phyloP scores from a whole-genome alignment of 306 rosid species.

The Pyrus betulifolia region DNA sequence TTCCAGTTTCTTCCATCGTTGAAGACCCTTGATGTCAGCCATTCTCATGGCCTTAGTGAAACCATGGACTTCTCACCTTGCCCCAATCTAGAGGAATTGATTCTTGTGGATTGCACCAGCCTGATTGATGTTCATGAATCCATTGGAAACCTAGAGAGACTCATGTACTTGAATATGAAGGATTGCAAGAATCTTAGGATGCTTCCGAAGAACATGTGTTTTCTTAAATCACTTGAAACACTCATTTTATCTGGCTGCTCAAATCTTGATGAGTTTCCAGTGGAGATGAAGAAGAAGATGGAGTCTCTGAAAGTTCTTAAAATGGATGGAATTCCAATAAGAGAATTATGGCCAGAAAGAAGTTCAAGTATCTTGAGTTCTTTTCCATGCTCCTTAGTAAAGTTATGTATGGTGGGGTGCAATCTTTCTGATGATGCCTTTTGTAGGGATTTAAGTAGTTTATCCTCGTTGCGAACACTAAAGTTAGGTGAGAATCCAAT shows the following conservation, averaged over 20 bases:
- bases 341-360: not conserved
- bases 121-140: not conserved
- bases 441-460: not conserved
- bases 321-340: not conserved
- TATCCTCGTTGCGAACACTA: not conserved
- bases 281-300: not conserved
- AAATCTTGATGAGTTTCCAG: not conserved
- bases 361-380: not conserved
- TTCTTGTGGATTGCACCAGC: not conserved
- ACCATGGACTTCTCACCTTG: not conserved
- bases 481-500: no score
- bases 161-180: not conserved
- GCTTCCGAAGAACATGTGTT: not conserved
- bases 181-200: slow-evolving; percentile 1
- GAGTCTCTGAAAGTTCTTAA: not conserved
- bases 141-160: slow-evolving; percentile 4
- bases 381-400: not conserved
- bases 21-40: slow-evolving; percentile 12
- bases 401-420: not conserved
- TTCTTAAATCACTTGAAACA: not conserved
- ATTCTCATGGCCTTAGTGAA: not conserved
- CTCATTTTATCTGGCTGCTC: not conserved
- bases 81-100: slow-evolving; percentile 1
- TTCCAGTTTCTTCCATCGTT: not conserved
- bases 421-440: not conserved